A percentile compares a stretch with the other conserved stretches of the same genome.
Conservation (phyloP, 2,329 filamentous ascomycete genomes). For the Aspergillus pseudoterreus region DNA sequence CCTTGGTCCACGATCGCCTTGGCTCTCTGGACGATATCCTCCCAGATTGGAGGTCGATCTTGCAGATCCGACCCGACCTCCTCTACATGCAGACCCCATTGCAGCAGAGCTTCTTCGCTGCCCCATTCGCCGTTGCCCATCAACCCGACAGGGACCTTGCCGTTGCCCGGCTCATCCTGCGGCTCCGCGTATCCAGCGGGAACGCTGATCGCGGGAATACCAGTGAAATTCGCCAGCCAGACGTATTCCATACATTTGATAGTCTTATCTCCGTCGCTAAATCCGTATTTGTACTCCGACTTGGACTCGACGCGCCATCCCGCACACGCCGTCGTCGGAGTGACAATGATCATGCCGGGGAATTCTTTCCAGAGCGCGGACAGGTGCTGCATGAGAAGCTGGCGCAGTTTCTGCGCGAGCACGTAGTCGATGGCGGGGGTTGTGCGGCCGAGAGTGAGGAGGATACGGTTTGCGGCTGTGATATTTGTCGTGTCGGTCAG, state of each 20-base stretch:
- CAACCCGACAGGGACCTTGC: constrained; percentile 50
- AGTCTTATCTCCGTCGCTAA: constrained; percentile 65
- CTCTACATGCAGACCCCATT: constrained; percentile 49
- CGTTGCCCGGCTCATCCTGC: constrained; percentile 25
- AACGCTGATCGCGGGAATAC: constrained; percentile 65
- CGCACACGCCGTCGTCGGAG: constrained; percentile 66
- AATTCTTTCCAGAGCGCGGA: constrained; percentile 62
- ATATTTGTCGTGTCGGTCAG: constrained; percentile 31
- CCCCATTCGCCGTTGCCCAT: constrained; percentile 58
- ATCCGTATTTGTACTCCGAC: constrained; percentile 54
- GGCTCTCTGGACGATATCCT: constrained; percentile 40
- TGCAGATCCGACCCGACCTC: constrained; percentile 33
- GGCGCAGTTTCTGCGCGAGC: constrained; percentile 65
- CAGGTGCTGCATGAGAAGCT: constrained; percentile 70
- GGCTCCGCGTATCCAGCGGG: constrained; percentile 63
- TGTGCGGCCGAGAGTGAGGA: constrained; percentile 58
- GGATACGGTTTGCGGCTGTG: constrained; percentile 46
- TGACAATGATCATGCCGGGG: constrained; percentile 69
- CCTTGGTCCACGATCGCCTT: not conserved
- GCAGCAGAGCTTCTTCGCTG: constrained; percentile 47
- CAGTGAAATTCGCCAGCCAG: constrained; percentile 73
- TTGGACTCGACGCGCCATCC: constrained; percentile 66
- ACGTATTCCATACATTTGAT: constrained; percentile 73
- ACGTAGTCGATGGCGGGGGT: constrained; percentile 65
- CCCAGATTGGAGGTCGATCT: constrained; percentile 39